Base-by-base conservation (phyloP, 176 grass and related monocot species). In the Poa annua region DNA sequence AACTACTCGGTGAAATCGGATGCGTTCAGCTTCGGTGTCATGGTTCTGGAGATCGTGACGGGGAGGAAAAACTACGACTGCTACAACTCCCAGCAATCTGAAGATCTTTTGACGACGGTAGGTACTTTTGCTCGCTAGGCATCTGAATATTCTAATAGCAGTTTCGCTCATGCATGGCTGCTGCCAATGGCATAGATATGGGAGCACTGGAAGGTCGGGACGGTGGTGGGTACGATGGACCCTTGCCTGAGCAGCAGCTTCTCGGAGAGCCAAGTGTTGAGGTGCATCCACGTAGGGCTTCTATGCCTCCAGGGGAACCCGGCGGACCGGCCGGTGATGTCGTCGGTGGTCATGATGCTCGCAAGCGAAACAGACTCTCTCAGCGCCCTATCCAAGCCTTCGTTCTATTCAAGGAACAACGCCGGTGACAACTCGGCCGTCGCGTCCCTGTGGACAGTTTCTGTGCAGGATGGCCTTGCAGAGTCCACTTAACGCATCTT, bases 11-110 rank as follows among this genome's bases (percentile, higher is more conserved):
- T 6, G 5, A 52, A 50, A 13, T 92, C 87, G 1, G 87, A 92
- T 10, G 90, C 52, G 8, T 92, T 87, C 74, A 89, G 90, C 62
- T 92, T 85, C 29, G 90, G 87, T 21, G 83, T 92, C 53, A 80
- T 89, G 52, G 67, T 89, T 47, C 50, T 92, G 19, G 86, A 92
- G 75, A 89, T 92, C 70, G 17, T 89, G 50, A 92, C 88, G 7
- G 81, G 87, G n/a, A 81, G 42, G 80, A 89, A 68, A 53, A 87
- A 87, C 70, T 65, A 38, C 41, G 53, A 44, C 71, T 17, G n/a
- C 34, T 65, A 9, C 26, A 69, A 77, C 0, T 12, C 83, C 33
- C 25, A 79, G 25, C 44, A 57, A 7, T 74, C 80, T 6, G 54
- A 60, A 74, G 80, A 85, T 19, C 61, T 92, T 20, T 20, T 89